Evolutionary conservation across 2,329 filamentous ascomycete species (phyloP), one percentile per base, ranked within the genome.

Genomic region (Claviceps humidiphila): DNA sequence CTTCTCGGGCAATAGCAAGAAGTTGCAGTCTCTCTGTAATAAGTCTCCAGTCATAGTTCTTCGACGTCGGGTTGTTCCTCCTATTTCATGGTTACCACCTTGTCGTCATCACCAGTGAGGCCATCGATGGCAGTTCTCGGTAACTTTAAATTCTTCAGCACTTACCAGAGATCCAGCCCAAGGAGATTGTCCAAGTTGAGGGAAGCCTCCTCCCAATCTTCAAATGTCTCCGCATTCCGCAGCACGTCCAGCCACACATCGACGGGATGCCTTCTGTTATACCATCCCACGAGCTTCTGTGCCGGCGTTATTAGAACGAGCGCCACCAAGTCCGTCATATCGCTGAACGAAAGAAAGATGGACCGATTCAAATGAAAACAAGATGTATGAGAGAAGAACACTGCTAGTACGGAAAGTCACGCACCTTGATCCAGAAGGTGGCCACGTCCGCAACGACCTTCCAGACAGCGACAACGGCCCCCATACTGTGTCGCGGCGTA

Each of bases 191-290:
- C 90, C n/a, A 95, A 76, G 61, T 87, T 80, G 57, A 86, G 78
- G 1, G 89, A 88, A n/a, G 85, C 82, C 58, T 84, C 82, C 64
- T 91, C 84, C 89, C 89, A 96, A 64, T 93, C 85, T 62, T 93
- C 87, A 63, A 85, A 95, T 26, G 77, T 75, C 57, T 80, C 74
- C 17, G 88, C 85, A 54, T 80, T 76, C 51, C 74, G 75, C 47
- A 94, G 72, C 24, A 75, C 71, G 55, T 85, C 76, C 44, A 85
- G 74, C 70, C 87, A 83, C 51, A 81, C 70, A 57, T 85, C 80
- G 48, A 78, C 74, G 2, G 78, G 77, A 49, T 77, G 84, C 65
- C 79, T 84, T 56, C 76, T 75, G 52, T 70, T 77, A 72, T 82
- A 84, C 81, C 85, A 88, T 51, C 71, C 71, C 55, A 78, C 70